Base-by-base conservation (phyloP, 1,284 basidiomycete genomes). In the Fomitopsis schrenkii region DNA sequence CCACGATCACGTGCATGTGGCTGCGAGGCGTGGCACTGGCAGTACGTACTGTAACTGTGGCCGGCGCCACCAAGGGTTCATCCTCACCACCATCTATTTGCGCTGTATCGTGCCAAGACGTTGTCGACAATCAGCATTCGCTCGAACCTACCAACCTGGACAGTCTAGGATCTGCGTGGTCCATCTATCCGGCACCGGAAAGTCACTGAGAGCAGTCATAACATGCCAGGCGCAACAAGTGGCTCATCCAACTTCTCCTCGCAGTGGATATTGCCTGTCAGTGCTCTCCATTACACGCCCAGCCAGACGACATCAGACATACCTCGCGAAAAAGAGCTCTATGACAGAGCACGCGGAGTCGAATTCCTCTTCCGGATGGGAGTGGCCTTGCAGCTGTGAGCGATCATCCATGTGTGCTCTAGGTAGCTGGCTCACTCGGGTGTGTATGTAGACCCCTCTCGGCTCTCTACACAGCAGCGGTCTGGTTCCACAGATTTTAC, bases 401-500 rank as follows among this genome's bases (percentile, higher is more conserved):
- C 28, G 30, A 5, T 33, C 5, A 50, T 83, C 22, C 38, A 9
- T 9, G 14, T 26, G 15, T 63, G 45, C 30, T 19, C 42, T 15
- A 46, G 40, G 55, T 60, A 61, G 55, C 56, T 54, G 48, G 59
- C 62, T 65, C 64, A 68, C 57, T 33, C 19, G 30, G 15, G 10
- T 54, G 41, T 56, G 56, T 53, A 62, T 59, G 59, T 71, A 94
- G 91, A 58, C 88, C 90, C 36, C 84, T 86, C 26, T 86, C 90
- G 26, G 89, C 90, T 9, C 82, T 95, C 77, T 90, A 88, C 63
- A 91, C 91, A 33, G 94, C 93, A 17, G 90, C 93, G 33, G 92
- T 90, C 4, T 94, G 94, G 83, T 91, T 97, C 64, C 95, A 97
- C 75, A 86, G 95, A 14, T 97, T 97, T 76, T 97, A 93, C 77